Evolutionary conservation across 164 flowering plant genomes (phyloP).

Genomic region (Liquidambar formosana): DNA sequence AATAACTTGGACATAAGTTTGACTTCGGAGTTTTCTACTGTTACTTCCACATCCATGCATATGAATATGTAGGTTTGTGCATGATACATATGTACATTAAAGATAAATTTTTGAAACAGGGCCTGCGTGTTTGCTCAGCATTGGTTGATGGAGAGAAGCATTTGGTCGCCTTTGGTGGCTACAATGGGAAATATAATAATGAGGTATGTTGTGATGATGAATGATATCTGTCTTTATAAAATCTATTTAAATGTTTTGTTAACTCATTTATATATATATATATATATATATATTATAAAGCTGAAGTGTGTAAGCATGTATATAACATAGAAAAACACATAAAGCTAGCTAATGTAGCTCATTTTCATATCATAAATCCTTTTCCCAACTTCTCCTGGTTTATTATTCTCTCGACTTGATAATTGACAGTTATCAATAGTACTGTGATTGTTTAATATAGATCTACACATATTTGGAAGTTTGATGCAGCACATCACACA

Average conservation of each 20-base stretch:
- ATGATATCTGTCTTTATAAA: not conserved
- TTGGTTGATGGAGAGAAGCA: slow-evolving; percentile 53
- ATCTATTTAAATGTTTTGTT: not conserved
- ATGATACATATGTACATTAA: not conserved
- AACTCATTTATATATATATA: no score
- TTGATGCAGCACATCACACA: no score
- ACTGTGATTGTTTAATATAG: no score
- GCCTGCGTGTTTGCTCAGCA: slow-evolving; percentile 69
- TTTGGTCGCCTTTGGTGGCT: slow-evolving; percentile 95
- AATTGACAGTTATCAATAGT: no score
- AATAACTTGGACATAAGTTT: not conserved
- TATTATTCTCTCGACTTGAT: no score
- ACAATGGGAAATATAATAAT: slow-evolving; percentile 87
- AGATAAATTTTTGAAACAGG: slow-evolving; percentile 42
- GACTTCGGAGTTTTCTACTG: not conserved
- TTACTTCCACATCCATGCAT: not conserved
- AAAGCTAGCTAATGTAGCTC: no score
- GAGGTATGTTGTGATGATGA: slow-evolving; percentile 67
- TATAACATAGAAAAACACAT: no score
- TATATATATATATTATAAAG: no score
- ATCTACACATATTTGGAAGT: no score
- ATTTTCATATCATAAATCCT: no score
- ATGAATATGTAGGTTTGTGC: not conserved
- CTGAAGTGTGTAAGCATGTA: no score
- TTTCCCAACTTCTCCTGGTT: no score